Conservation (phyloP, 805 yeast species). For the Kockiozyma suomiensis region DNA sequence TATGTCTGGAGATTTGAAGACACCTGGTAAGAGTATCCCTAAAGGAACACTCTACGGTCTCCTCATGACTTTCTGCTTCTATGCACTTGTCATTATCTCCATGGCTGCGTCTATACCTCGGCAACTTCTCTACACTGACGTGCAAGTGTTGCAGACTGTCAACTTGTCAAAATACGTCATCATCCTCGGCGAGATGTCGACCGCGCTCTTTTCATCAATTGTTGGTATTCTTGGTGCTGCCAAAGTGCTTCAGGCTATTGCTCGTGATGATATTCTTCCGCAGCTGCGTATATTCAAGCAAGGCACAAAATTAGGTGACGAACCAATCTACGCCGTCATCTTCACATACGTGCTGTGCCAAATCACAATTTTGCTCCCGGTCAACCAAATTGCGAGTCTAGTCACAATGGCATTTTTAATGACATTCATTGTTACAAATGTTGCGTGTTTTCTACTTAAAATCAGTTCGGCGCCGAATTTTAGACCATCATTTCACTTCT, state of each 20-base stretch:
- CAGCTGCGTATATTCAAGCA: slow-evolving; percentile 64
- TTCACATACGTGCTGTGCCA: slow-evolving; percentile 85
- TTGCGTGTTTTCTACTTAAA: slow-evolving; percentile 87
- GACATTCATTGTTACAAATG: slow-evolving; percentile 92
- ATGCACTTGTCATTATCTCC: slow-evolving; percentile 76
- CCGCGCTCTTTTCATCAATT: slow-evolving; percentile 87
- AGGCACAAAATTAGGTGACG: slow-evolving; percentile 51
- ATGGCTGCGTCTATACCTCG: slow-evolving; percentile 83
- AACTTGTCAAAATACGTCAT: slow-evolving; percentile 69
- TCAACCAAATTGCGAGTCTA: slow-evolving; percentile 90
- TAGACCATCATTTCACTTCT: slow-evolving; percentile 90
- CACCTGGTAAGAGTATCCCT: slow-evolving; percentile 89
- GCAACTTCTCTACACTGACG: slow-evolving; percentile 70
- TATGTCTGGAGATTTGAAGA: slow-evolving; percentile 90
- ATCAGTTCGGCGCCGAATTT: slow-evolving; percentile 97
- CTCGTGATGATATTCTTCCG: slow-evolving; percentile 82
- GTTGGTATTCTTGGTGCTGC: slow-evolving; percentile 98
- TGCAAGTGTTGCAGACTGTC: slow-evolving; percentile 82
- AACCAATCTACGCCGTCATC: slow-evolving; percentile 64
- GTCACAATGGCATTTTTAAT: slow-evolving; percentile 96
- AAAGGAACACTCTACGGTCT: slow-evolving; percentile 90
- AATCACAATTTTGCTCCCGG: slow-evolving; percentile 80
- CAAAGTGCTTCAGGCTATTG: slow-evolving; percentile 83
- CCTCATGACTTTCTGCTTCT: slow-evolving; percentile 71
- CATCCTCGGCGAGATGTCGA: slow-evolving; percentile 86